Evolutionary conservation across 208 protist species (phyloP).

Genomic region (Wallacemonas rigidus): DNA sequence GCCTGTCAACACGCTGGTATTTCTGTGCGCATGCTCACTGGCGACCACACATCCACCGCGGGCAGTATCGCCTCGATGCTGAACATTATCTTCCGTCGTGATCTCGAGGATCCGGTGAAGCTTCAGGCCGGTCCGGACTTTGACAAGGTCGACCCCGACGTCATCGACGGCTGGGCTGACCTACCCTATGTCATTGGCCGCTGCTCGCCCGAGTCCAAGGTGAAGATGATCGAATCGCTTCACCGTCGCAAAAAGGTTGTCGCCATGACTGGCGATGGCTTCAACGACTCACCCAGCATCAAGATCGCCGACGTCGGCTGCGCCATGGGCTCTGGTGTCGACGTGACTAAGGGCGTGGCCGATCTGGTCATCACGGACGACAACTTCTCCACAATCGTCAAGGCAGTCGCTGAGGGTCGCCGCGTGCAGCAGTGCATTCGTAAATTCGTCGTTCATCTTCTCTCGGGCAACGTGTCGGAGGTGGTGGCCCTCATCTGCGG

Average conservation of each 20-base stretch:
- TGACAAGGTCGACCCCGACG: constrained; percentile 75
- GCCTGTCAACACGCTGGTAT: constrained; percentile 94
- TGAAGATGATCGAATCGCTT: constrained; percentile 86
- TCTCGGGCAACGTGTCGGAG: constrained; percentile 89
- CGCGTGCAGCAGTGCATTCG: constrained; percentile 86
- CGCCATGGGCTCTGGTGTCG: constrained; percentile 97
- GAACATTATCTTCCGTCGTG: constrained; percentile 52
- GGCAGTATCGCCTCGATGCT: constrained; percentile 94
- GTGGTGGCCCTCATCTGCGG: constrained; percentile 89
- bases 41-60: constrained; percentile 94
- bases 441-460: constrained; percentile 91
- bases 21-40: constrained; percentile 96
- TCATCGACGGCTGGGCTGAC: constrained; percentile 68
- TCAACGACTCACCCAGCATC: constrained; percentile 97
- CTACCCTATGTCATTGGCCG: constrained; percentile 89
- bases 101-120: constrained; percentile 82
- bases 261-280: constrained; percentile 95
- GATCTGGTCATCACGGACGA: constrained; percentile 97
- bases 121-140: constrained; percentile 90
- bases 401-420: constrained; percentile 91
- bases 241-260: constrained; percentile 76
- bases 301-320: constrained; percentile 97
- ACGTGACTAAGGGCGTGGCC: constrained; percentile 93
- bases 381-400: constrained; percentile 98
- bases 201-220: constrained; percentile 89